phyloP scores from a whole-genome alignment of 306 rosid genomes.

The Glycine soja region DNA sequence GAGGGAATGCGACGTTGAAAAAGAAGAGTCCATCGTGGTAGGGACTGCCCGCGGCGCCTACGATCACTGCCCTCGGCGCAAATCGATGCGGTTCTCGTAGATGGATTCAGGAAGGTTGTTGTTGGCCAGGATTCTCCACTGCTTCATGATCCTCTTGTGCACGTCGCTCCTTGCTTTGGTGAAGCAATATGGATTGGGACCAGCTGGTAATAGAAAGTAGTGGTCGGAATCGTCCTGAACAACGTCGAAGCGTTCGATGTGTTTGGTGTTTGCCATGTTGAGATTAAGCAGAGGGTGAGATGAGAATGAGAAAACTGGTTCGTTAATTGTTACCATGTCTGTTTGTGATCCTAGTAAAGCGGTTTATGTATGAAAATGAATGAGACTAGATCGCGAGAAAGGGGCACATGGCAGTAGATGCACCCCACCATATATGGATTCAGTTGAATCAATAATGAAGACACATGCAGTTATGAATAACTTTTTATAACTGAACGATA shows the following conservation, averaged over 20 bases:
- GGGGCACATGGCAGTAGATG: neutral
- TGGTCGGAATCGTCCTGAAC: too few relatives aligned
- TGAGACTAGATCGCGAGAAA: neutral
- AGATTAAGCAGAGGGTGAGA: neutral
- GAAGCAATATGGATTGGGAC: too few relatives aligned
- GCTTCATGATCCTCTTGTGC: slow-evolving; percentile 49
- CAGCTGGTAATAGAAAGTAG: too few relatives aligned
- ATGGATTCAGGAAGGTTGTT: slow-evolving; percentile 59
- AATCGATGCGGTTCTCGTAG: too few relatives aligned
- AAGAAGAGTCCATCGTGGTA: slow-evolving; percentile 67
- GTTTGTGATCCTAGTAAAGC: neutral
- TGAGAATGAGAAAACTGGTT: too few relatives aligned
- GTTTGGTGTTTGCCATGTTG: neutral
- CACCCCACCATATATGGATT: too few relatives aligned
- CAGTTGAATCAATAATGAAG: too few relatives aligned
- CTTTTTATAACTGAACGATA: too few relatives aligned
- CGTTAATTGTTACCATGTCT: too few relatives aligned
- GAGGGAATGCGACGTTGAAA: slow-evolving; percentile 59
- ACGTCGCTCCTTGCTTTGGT: neutral
- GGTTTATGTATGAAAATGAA: neutral
- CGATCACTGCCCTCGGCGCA: too few relatives aligned
- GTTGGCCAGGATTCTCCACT: slow-evolving; percentile 61
- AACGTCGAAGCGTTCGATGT: neutral
- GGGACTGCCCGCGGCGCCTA: slow-evolving; percentile 68
- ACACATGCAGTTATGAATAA: too few relatives aligned